Base-by-base conservation (phyloP, 768 basidiomycete species). In the Paxillus ammoniavirescens region DNA sequence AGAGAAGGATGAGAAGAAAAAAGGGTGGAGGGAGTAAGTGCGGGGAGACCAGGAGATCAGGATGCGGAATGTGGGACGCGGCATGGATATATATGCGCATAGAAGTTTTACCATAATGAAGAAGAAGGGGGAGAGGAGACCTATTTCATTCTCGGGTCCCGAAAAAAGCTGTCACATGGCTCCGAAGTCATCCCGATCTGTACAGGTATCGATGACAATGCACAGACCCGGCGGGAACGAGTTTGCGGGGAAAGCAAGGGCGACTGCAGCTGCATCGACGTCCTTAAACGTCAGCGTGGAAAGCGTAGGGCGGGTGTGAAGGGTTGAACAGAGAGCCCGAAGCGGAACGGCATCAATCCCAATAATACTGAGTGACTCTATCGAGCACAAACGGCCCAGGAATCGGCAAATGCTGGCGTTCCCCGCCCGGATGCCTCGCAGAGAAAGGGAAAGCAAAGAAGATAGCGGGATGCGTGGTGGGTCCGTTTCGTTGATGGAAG, bases 151-250 rank as follows among this genome's bases (percentile, higher is more conserved):
- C 15, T 40, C 17, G 38, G 38, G 38, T 40, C 5, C 38, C 38
- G 17, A 18, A 40, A 7, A 15, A 40, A 18, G 17, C 38, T 10
- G 38, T 40, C 38, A 40, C 38, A 40, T 18, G n/a, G 18, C 26
- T 26, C 26, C 38, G n/a, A 6, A 40, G 17, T 17, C 38, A 17
- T 17, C 38, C 38, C 17, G 17, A 8, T 40, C 38, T 4, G 38
- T 8, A 10, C 17, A 4, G 13, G 64, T 43, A 10, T 63, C 62
- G 10, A 63, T 44, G 45, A 61, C 50, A 31, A 63, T 42, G 35
- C 62, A 52, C 33, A 63, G 52, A 4, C 15, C 31, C 4, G 52
- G 21, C 2, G 59, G 54, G 13, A 64, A 42, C 15, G 45, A 42
- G 21, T 36, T 17, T 5, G 49, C 42, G 3, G 51, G 46, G 7